These are phyloP conservation scores for Podaxis sp. DNA, from an alignment of 768 basidiomycete species.

Conservation along the genomic window DNA sequence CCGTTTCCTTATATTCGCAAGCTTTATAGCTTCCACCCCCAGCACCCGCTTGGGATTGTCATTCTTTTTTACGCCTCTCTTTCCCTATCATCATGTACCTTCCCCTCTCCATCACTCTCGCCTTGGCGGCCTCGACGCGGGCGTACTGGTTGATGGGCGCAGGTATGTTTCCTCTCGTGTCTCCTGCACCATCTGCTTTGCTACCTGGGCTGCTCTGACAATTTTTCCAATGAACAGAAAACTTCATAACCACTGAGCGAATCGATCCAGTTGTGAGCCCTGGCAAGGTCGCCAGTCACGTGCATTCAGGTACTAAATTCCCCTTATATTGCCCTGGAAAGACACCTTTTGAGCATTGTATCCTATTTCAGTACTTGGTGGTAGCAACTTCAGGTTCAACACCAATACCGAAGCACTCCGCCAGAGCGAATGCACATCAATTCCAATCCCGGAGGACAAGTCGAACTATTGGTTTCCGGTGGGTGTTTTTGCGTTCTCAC, in stretches of 20 bases:
- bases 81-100: constrained; percentile 29
- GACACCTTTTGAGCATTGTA: neutral
- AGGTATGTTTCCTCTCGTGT: constrained; percentile 26
- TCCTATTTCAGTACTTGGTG: constrained; percentile 43
- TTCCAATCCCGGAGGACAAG: constrained; percentile 54
- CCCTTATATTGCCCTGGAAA: neutral
- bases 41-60: constrained; percentile 21
- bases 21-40: constrained; percentile 3
- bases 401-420: constrained; percentile 41
- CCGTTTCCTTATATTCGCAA: constrained; percentile 6
- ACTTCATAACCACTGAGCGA: constrained; percentile 47
- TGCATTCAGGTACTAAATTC: constrained; percentile 38
- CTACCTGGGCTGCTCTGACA: neutral
- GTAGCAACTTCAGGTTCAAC: constrained; percentile 48
- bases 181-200: neutral
- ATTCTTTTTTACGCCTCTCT: constrained; percentile 25
- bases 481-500: constrained; percentile 20
- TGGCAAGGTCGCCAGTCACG: constrained; percentile 45
- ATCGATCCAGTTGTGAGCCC: constrained; percentile 51
- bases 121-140: constrained; percentile 32
- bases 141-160: constrained; percentile 49
- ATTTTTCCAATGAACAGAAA: constrained; percentile 1
- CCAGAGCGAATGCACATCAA: constrained; percentile 51
- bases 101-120: constrained; percentile 29
- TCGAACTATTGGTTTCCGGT: constrained; percentile 56